Evolutionary conservation across 305 asterid genomes (phyloP).

Genomic region (Ilex paraguariensis): DNA sequence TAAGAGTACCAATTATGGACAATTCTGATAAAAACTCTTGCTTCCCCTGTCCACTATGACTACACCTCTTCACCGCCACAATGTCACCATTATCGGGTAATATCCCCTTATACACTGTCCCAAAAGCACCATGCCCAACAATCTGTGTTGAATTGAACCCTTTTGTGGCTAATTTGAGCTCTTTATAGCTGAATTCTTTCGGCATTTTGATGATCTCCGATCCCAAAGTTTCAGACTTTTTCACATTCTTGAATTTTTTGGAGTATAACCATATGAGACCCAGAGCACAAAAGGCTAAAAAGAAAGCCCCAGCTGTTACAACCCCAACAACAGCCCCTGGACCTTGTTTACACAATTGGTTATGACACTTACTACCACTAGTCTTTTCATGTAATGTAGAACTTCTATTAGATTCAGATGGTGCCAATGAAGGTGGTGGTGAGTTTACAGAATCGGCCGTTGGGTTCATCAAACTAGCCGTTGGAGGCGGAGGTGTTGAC

Average conservation of each 20-base stretch:
- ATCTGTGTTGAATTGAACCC: conserved; percentile 51
- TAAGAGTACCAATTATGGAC: conserved; percentile 72
- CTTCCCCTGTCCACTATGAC: conserved; percentile 83
- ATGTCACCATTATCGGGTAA: conserved; percentile 48
- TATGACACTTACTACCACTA: conserved; percentile 42
- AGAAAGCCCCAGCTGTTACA: conserved; percentile 74
- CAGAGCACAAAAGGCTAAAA: conserved; percentile 51
- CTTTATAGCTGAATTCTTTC: conserved; percentile 77
- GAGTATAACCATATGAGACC: conserved; percentile 56
- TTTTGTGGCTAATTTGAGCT: conserved; percentile 61
- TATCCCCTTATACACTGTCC: conserved; percentile 69
- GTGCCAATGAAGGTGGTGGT: conserved; percentile 49
- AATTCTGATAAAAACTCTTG: conserved; percentile 76
- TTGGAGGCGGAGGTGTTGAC: conserved; percentile 47
- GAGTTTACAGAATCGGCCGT: conserved; percentile 31
- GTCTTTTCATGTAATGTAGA: conserved; percentile 16
- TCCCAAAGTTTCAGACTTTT: conserved; percentile 36
- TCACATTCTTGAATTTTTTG: conserved; percentile 45
- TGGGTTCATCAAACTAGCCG: conserved; percentile 40
- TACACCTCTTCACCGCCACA: conserved; percentile 88
- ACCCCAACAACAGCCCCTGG: conserved; percentile 83
- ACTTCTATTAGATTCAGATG: conserved; percentile 20
- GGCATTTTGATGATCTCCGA: conserved; percentile 82
- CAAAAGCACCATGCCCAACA: conserved; percentile 86
- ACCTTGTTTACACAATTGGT: conserved; percentile 50